Conservation (phyloP, 75 land plant species). For the Cunninghamia lanceolata region DNA sequence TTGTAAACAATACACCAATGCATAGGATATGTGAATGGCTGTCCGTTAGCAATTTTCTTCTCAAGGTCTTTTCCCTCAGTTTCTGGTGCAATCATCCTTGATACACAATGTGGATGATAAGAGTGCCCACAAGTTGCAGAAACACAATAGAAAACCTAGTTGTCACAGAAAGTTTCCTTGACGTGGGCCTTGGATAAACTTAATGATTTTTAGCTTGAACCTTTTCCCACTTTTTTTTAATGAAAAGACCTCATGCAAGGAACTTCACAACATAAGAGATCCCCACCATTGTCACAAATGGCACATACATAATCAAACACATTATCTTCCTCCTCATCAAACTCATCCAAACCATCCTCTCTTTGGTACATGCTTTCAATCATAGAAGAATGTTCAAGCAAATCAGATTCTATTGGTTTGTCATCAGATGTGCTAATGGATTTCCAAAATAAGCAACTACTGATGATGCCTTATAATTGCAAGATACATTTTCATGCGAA, state of each 20-base stretch:
- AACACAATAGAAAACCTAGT: conserved; percentile 77
- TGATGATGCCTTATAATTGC: too few species aligned
- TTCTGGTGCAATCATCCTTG: conserved; percentile 30
- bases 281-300: too few species aligned
- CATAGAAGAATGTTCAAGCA: too few species aligned
- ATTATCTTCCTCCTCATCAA: conserved; percentile 48
- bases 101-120: conserved; percentile 81
- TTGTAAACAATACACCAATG: conserved; percentile 68
- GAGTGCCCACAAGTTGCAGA: conserved; percentile 81
- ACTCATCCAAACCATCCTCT: too few species aligned
- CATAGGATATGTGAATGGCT: conserved; percentile 66
- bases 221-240: conserved; percentile 55
- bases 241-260: conserved; percentile 89
- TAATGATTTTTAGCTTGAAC: conserved; percentile 49
- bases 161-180: conserved; percentile 25
- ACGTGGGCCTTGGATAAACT: conserved; percentile 54
- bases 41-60: conserved; percentile 51
- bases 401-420: conserved; percentile 26
- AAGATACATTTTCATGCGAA: too few species aligned
- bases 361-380: too few species aligned
- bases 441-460: too few species aligned
- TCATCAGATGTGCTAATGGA: conserved; percentile 35
- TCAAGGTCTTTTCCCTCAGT: conserved; percentile 31
- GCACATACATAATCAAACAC: conserved; percentile 65
- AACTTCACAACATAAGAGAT: too few species aligned